These are phyloP conservation scores for Psilocybe tampanensis DNA, from an alignment of 768 basidiomycete genomes.

Conservation along the genomic window DNA sequence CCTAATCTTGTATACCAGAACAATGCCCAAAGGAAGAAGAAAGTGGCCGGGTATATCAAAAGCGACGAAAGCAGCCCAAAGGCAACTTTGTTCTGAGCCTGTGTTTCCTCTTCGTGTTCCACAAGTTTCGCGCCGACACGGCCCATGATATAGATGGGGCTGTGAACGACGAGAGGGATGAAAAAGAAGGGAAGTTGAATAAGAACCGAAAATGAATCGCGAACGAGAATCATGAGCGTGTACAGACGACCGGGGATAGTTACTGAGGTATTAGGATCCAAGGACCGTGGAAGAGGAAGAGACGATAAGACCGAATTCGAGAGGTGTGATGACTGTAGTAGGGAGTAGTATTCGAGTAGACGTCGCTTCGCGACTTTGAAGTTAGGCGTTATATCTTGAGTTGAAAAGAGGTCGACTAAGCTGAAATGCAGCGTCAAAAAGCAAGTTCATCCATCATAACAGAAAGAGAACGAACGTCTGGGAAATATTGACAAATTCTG, in stretches of 20 bases:
- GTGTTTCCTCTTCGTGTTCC: conserved; percentile 89
- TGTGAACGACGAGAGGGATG: conserved; percentile 79
- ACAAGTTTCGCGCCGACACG: conserved; percentile 72
- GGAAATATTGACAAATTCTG: conserved; percentile 81
- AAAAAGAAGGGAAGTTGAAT: conserved; percentile 87
- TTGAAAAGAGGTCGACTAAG: conserved; percentile 86
- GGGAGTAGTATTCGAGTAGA: conserved; percentile 87
- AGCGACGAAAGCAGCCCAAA: conserved; percentile 79
- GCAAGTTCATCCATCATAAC: background rate
- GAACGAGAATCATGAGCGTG: conserved; percentile 76
- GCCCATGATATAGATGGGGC: conserved; percentile 85
- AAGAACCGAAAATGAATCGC: conserved; percentile 72
- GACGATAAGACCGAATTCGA: conserved; percentile 85
- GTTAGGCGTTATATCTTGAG: conserved; percentile 60
- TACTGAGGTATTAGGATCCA: conserved; percentile 78
- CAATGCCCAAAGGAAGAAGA: conserved; percentile 85
- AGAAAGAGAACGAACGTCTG: conserved; percentile 73
- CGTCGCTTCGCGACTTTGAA: conserved; percentile 63
- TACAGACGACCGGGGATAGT: conserved; percentile 82
- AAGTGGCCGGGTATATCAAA: conserved; percentile 79
- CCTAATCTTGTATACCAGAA: conserved; percentile 78
- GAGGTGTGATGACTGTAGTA: conserved; percentile 78
- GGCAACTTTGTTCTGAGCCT: conserved; percentile 96
- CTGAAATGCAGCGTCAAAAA: conserved; percentile 38
- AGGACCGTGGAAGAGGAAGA: conserved; percentile 79